Base-by-base conservation (phyloP, 2,329 filamentous ascomycete species). In the Neofusicoccum kwambonambiense region DNA sequence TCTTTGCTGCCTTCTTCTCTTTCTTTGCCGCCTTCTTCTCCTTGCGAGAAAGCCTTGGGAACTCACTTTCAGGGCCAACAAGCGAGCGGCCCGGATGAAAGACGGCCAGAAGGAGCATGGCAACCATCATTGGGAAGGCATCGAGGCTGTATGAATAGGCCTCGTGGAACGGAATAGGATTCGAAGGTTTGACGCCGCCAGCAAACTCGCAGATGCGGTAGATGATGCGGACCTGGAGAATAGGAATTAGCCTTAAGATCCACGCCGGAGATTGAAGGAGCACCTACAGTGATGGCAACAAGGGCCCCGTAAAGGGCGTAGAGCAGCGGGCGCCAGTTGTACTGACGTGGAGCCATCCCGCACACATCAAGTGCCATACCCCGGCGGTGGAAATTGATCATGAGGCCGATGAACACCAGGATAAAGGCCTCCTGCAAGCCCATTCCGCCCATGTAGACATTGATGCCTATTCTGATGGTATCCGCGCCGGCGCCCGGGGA, bases 181-280 rank as follows among this genome's bases (percentile, higher is more conserved):
- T 84, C n/a, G 74, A 68, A 1, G 67, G 54, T 45, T 74, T 73
- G 19, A 82, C 70, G 11, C 83, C 84, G 3, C 77, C 75, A 0
- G 79, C 78, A 69, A 84, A 89, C 71, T 89, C 86, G 61, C 79
- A 73, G 1, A 90, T 78, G 35, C 86, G 84, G 74, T 84, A 90
- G 67, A 87, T 81, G 71, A 89, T 88, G 39, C 87, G 83, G 34
- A 72, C 68, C 64, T 66, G 9, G 17, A 49, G 1, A 42, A 13
- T 4, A 2, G 8, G 17, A 6, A 7, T 41, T 2, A n/a, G 22
- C 15, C 13, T 27, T 9, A 5, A 8, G 17, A 1, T 2, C 3
- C 5, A 11, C 5, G 9, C n/a, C 12, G 13, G 13, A 11, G 2
- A 3, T 13, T 17, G 8, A n/a, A 15, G 2, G 8, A 8, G 9